Conservation (phyloP, 495 filamentous ascomycete genomes). For the Wilcoxina mikolae region DNA sequence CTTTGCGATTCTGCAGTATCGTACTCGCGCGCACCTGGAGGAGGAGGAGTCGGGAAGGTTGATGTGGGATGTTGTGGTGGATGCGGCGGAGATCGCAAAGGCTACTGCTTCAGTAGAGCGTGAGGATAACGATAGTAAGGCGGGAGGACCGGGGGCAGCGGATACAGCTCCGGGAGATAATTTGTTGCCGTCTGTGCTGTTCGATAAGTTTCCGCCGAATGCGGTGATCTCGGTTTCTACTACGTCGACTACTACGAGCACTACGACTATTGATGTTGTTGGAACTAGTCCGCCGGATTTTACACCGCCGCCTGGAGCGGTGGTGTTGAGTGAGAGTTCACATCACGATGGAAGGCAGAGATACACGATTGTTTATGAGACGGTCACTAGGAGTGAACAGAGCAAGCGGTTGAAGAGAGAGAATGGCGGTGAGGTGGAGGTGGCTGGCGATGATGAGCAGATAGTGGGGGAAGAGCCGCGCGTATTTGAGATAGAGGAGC, state of each 20-base stretch:
- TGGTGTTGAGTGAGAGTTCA: constrained; percentile 39
- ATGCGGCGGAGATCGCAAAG: constrained; percentile 36
- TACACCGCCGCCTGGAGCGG: constrained; percentile 48
- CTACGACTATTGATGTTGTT: constrained; percentile 56
- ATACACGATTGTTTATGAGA: constrained; percentile 30
- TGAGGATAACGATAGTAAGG: neutral
- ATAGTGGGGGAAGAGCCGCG: constrained; percentile 3
- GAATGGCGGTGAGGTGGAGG: constrained; percentile 10
- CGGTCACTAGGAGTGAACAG: constrained; percentile 24
- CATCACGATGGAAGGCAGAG: constrained; percentile 30
- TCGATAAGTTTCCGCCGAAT: constrained; percentile 22
- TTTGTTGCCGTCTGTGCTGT: constrained; percentile 21
- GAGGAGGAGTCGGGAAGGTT: constrained; percentile 35
- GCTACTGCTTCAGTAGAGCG: neutral
- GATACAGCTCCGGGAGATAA: neutral
- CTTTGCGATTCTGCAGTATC: constrained; percentile 56
- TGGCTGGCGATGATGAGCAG: constrained; percentile 6
- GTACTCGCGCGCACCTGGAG: constrained; percentile 44
- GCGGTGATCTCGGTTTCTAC: constrained; percentile 50
- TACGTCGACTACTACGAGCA: constrained; percentile 48
- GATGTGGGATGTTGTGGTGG: constrained; percentile 69
- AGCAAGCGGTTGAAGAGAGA: constrained; percentile 17
- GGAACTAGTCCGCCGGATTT: constrained; percentile 46
- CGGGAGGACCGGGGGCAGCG: neutral
- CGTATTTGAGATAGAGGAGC: constrained; percentile 11